These are phyloP conservation scores for Pseudonectria buxi DNA, from an alignment of 2,329 filamentous ascomycete species.

Conservation along the genomic window DNA sequence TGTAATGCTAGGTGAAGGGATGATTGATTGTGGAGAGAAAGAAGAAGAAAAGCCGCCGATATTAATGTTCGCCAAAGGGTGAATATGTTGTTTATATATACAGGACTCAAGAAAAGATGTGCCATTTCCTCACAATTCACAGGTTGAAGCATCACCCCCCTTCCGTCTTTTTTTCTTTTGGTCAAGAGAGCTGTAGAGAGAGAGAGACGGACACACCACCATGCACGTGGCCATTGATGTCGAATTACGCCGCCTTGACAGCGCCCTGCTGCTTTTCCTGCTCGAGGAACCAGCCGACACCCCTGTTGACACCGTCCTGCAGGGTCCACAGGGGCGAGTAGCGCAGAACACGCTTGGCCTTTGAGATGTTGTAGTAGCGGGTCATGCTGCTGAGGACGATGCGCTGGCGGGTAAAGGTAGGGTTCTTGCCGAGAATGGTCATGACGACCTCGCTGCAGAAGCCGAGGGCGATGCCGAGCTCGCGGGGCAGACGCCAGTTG, in stretches of 20 bases:
- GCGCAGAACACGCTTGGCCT: conserved; percentile 64
- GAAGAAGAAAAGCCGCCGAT: too few species aligned
- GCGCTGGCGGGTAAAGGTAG: conserved; percentile 52
- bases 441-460: conserved; percentile 47
- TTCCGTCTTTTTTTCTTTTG: too few species aligned
- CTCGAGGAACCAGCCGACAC: conserved; percentile 49
- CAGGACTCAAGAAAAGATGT: too few species aligned
- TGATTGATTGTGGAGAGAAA: too few species aligned
- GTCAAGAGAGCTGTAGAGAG: too few species aligned
- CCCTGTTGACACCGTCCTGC: conserved; percentile 54
- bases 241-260: conserved; percentile 11
- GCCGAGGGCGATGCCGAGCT: conserved; percentile 46
- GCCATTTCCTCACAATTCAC: too few species aligned
- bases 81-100: too few species aligned
- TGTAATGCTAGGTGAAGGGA: too few species aligned
- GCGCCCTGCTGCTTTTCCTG: conserved; percentile 34
- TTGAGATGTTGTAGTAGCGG: conserved; percentile 69
- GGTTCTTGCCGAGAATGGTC: conserved; percentile 41
- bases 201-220: too few species aligned
- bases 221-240: too few species aligned
- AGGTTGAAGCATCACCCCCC: too few species aligned
- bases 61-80: too few species aligned
- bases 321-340: conserved; percentile 62
- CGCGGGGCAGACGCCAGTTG: conserved; percentile 49
- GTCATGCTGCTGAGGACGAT: conserved; percentile 67